Evolutionary conservation across 2,329 filamentous ascomycete species (phyloP), one percentile per base, ranked within the genome.

Genomic region (Alternaria metachromatica): DNA sequence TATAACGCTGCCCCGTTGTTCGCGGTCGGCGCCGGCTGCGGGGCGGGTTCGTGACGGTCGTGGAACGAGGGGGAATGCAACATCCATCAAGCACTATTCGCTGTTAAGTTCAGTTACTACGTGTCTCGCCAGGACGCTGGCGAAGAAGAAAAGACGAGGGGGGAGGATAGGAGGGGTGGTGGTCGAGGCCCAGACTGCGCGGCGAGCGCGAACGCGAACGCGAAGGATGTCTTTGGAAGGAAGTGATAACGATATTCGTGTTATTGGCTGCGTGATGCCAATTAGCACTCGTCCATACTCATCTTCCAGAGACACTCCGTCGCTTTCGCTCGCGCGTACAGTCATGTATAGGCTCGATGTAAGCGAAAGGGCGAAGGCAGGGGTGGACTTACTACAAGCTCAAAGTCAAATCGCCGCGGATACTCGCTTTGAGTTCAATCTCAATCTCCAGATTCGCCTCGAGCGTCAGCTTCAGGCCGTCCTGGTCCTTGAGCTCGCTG

Each of bases 361-460:
- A 64, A 64, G 63, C 60, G 56, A 58, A 55, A 62, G 55, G 46
- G 48, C 26, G 44, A 51, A 56, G 64, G 51, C 37, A 30, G 44
- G 48, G 56, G 46, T 44, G 3, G n/a, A 89, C 88, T 84, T 86
- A 93, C 91, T 91, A 88, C 75, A 96, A 85, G 68, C 89, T 90
- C 68, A 96, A 81, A 33, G 92, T 94, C 68, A 96, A 82, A 82
- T 96, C 93, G 75, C 93, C 93, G 73, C 94, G 89, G 69, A 96
- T 94, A 80, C 90, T 90, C 20, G 92, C 92, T 85, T 96, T 96
- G 65, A 96, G 86, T 73, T 93, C 90, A 65, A 96, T 92, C 80
- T 96, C 92, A 54, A 96, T 86, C 70, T 96, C 92, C 61, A 96
- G 84, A 80, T 94, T 94, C 59, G 93, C 82, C 76, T 94, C 92